These are phyloP conservation scores for Sparassis latifolia DNA, from an alignment of 1,284 basidiomycete genomes.

Conservation along the genomic window DNA sequence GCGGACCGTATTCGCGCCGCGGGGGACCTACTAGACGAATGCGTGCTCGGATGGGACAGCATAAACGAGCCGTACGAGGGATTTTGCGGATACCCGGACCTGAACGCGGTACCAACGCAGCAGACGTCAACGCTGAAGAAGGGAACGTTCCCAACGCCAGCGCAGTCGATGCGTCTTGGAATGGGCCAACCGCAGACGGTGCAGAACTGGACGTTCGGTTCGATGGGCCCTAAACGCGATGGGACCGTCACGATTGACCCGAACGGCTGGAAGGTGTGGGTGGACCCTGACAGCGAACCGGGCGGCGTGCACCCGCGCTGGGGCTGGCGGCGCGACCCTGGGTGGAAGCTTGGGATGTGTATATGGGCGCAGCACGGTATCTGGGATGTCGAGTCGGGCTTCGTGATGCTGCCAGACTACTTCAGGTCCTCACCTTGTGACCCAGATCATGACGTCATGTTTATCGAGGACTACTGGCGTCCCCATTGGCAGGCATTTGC, in stretches of 20 bases:
- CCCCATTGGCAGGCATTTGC: constrained; percentile 71
- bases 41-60: constrained; percentile 94
- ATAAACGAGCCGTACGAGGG: constrained; percentile 95
- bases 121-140: constrained; percentile 76
- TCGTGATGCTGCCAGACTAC: constrained; percentile 73
- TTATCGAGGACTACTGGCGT: constrained; percentile 80
- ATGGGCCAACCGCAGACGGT: constrained; percentile 84
- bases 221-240: constrained; percentile 71
- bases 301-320: constrained; percentile 54
- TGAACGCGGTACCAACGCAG: constrained; percentile 57
- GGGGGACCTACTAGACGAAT: constrained; percentile 76
- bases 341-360: constrained; percentile 84
- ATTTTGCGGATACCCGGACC: constrained; percentile 70
- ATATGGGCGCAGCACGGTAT: constrained; percentile 93
- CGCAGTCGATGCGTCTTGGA: constrained; percentile 80
- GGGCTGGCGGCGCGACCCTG: constrained; percentile 75
- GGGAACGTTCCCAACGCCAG: constrained; percentile 82
- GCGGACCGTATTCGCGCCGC: constrained; percentile 72
- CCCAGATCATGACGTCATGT: constrained; percentile 44
- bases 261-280: constrained; percentile 71
- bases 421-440: constrained; percentile 41
- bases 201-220: constrained; percentile 80
- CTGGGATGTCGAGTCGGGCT: constrained; percentile 76
- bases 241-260: constrained; percentile 83
- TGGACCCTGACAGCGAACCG: constrained; percentile 39